Evolutionary conservation across 2,329 filamentous ascomycete genomes (phyloP).

Genomic region (Cyanodermella asteris): DNA sequence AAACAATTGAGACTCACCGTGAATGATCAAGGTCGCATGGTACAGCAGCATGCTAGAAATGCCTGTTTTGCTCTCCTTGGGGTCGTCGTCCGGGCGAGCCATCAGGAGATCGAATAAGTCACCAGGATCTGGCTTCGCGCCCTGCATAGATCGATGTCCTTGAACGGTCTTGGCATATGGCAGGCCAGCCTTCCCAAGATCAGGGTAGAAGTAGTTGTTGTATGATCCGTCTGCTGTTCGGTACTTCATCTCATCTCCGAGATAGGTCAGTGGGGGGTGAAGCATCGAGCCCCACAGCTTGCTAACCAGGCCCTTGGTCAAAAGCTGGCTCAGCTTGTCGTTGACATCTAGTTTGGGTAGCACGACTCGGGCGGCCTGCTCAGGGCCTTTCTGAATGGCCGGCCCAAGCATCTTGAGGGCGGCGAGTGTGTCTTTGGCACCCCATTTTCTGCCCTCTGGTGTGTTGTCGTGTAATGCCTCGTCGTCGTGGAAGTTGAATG

Average conservation of each 20-base stretch:
- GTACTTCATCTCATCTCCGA: conserved; percentile 14
- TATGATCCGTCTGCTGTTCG: conserved; percentile 13
- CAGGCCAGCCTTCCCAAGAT: conserved; percentile 11
- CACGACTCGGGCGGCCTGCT: too few relatives aligned
- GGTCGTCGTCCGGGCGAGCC: conserved; percentile 7
- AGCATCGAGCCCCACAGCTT: conserved; percentile 13
- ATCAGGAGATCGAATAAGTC: conserved; percentile 12
- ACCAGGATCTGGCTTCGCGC: conserved; percentile 11
- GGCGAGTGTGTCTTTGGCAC: too few relatives aligned
- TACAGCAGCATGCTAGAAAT: conserved; percentile 27
- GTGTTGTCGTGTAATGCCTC: too few relatives aligned
- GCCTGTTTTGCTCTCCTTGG: conserved; percentile 18
- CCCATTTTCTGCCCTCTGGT: too few relatives aligned
- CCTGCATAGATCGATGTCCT: conserved; percentile 7
- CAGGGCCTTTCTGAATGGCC: too few relatives aligned
- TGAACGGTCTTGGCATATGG: conserved; percentile 11
- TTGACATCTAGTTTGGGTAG: too few relatives aligned
- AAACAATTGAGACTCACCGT: conserved; percentile 13
- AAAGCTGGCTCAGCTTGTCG: too few relatives aligned
- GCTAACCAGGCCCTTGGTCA: conserved; percentile 12
- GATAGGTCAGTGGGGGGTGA: conserved; percentile 14
- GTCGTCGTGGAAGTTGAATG: too few relatives aligned
- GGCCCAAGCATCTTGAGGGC: too few relatives aligned
- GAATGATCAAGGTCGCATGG: conserved; percentile 30
- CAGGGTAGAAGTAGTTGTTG: conserved; percentile 9